Evolutionary conservation across 768 basidiomycete genomes (phyloP).

Genomic region (Mycena venus): DNA sequence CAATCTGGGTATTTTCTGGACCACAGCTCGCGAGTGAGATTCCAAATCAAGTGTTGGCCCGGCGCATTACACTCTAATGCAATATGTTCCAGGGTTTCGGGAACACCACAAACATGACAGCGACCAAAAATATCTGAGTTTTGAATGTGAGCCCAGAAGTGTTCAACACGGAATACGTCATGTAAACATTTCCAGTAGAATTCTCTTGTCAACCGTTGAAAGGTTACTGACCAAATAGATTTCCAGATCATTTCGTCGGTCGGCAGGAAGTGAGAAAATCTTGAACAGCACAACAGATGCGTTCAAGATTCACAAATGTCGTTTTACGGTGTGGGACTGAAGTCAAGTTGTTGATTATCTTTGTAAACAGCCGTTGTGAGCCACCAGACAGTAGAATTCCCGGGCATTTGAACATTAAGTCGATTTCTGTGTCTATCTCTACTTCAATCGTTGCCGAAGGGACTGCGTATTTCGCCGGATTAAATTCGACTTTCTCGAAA

Average conservation of each 20-base stretch:
- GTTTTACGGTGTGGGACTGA: not conserved
- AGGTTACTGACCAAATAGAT: not conserved
- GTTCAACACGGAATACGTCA: not conserved
- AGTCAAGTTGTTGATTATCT: not conserved
- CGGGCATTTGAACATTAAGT: not conserved
- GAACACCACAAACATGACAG: not conserved
- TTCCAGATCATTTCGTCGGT: not conserved
- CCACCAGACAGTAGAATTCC: not conserved
- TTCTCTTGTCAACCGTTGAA: not conserved
- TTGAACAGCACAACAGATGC: not conserved
- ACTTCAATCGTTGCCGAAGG: not conserved
- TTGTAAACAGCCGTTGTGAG: not conserved
- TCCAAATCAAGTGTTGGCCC: not conserved
- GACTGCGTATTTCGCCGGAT: not conserved
- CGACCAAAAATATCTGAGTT: not conserved
- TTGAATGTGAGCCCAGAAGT: not conserved
- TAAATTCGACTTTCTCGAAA: not conserved
- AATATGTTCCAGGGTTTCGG: not conserved
- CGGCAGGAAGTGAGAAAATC: not conserved
- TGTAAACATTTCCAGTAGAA: slow-evolving; percentile 7
- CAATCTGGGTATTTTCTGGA: not conserved
- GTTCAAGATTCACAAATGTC: not conserved
- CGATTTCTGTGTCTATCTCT: slow-evolving; percentile 2
- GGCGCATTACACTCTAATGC: too few relatives aligned
- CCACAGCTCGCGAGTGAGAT: not conserved